Evolutionary conservation across 2,329 filamentous ascomycete species (phyloP).

Genomic region (Colletotrichum noveboracense): DNA sequence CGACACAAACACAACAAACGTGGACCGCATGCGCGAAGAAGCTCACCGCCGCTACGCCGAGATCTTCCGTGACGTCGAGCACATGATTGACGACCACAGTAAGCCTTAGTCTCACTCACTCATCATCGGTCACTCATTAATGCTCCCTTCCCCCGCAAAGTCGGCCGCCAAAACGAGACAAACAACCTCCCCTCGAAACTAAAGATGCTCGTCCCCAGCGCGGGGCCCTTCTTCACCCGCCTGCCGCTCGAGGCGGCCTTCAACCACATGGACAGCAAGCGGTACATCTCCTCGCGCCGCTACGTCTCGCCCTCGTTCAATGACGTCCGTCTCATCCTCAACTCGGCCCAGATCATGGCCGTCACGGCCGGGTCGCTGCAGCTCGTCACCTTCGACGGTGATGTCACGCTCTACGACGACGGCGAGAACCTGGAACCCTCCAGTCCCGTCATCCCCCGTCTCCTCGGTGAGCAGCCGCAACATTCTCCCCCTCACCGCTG

Average conservation of each 20-base stretch:
- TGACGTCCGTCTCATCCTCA: slow-evolving; percentile 89
- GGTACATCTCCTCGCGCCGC: slow-evolving; percentile 87
- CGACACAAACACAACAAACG: slow-evolving; percentile 67
- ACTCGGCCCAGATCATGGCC: slow-evolving; percentile 93
- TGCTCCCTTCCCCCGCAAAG: slow-evolving; percentile 43
- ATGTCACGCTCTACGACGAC: slow-evolving; percentile 94
- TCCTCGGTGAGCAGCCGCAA: slow-evolving; percentile 47
- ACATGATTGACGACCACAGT: slow-evolving; percentile 93
- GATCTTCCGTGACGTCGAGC: slow-evolving; percentile 92
- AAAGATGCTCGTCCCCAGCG: slow-evolving; percentile 86
- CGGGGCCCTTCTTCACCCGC: slow-evolving; percentile 93
- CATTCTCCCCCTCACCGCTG: rapidly evolving
- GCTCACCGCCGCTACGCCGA: slow-evolving; percentile 91
- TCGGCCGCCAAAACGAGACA: slow-evolving; percentile 71
- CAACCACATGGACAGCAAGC: slow-evolving; percentile 83
- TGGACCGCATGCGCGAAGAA: slow-evolving; percentile 76
- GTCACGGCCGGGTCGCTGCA: slow-evolving; percentile 77
- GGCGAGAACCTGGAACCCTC: slow-evolving; percentile 77
- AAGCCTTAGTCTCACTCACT: slow-evolving; percentile 26
- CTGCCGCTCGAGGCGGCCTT: slow-evolving; percentile 89
- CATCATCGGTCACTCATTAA: background rate
- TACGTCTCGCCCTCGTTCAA: slow-evolving; percentile 98
- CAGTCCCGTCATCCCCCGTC: slow-evolving; percentile 76
- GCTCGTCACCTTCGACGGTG: slow-evolving; percentile 94
- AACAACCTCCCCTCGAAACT: slow-evolving; percentile 82